phyloP scores from a whole-genome alignment of 176 grass and related monocot genomes.

The Tillandsia fasciculata region DNA sequence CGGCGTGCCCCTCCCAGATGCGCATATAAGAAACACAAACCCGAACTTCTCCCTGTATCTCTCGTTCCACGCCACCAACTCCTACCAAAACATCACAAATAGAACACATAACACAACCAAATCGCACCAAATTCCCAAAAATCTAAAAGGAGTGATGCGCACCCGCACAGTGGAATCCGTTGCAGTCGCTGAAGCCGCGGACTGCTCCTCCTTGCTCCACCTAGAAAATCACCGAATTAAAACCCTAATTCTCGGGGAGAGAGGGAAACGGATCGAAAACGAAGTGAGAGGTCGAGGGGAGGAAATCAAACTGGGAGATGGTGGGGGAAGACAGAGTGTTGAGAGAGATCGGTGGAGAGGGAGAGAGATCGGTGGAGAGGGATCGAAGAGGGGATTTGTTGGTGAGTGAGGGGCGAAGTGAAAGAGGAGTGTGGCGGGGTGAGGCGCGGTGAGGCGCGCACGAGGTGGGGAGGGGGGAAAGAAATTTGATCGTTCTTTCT shows the following conservation, averaged over 20 bases:
- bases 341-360: too few relatives aligned
- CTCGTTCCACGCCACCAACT: constrained; percentile 65
- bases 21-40: constrained; percentile 70
- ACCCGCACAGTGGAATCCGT: constrained; percentile 54
- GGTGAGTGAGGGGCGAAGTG: too few relatives aligned
- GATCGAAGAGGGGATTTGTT: too few relatives aligned
- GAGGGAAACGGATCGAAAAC: neutral
- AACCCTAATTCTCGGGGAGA: neutral
- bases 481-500: too few relatives aligned
- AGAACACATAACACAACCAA: neutral
- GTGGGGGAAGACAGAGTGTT: constrained; percentile 29
- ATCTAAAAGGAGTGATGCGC: neutral
- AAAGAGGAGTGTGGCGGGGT: too few relatives aligned
- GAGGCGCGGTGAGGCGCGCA: too few relatives aligned
- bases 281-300: neutral
- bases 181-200: constrained; percentile 42
- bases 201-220: constrained; percentile 92
- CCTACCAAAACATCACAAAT: constrained; percentile 26
- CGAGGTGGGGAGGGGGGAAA: too few relatives aligned
- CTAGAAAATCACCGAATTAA: constrained; percentile 25
- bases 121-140: constrained; percentile 1
- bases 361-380: too few relatives aligned
- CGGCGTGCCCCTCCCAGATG: constrained; percentile 56
- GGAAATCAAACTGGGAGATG: constrained; percentile 42
- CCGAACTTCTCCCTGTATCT: constrained; percentile 70